Percentiles rank a stretch among this genome's conserved stretches.
Conservation (phyloP, 164 flowering plant genomes). For the Vitis rupestris region DNA sequence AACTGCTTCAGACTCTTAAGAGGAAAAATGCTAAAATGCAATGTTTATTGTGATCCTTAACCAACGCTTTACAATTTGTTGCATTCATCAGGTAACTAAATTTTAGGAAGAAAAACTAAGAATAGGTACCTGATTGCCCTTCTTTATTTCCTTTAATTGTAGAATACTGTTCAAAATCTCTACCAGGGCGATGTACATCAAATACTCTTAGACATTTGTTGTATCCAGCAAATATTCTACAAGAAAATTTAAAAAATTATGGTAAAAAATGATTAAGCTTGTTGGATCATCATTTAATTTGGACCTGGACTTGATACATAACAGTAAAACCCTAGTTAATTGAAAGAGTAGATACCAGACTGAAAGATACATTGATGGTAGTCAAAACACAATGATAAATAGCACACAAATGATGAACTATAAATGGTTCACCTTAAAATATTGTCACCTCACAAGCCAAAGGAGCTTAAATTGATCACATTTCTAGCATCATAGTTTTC, state of each 20-base stretch:
- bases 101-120: background rate
- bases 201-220: constrained; percentile 79
- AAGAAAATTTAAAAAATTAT: constrained; percentile 5
- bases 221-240: constrained; percentile 93
- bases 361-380: no score
- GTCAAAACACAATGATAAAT: no score
- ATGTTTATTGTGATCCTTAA: background rate
- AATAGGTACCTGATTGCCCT: constrained; percentile 74
- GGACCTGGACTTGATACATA: background rate
- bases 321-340: background rate
- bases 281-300: background rate
- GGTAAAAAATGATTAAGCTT: background rate
- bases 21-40: background rate
- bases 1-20: no score
- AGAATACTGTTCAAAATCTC: constrained; percentile 77
- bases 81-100: background rate
- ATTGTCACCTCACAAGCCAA: no score
- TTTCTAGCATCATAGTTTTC: no score
- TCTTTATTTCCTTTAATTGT: constrained; percentile 80
- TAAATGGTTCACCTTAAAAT: no score
- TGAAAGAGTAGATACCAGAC: background rate
- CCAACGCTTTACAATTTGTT: background rate
- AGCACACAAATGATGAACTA: no score
- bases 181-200: constrained; percentile 93
- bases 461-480: no score